Evolutionary conservation across 805 yeast genomes (phyloP).

Genomic region (Barnettozyma sp.): DNA sequence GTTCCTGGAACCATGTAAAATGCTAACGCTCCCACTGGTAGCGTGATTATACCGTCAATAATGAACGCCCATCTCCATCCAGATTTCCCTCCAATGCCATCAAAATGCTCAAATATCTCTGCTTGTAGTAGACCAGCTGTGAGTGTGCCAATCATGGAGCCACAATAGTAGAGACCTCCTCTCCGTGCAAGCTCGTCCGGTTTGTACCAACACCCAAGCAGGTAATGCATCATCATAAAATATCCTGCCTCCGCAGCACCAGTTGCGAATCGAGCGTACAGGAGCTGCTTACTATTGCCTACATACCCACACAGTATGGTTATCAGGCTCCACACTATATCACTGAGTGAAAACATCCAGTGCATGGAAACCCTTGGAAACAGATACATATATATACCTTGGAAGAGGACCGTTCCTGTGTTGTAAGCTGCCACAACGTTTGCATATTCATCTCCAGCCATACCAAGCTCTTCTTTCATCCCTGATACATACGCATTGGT

Average conservation of each 20-base stretch:
- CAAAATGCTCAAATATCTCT: constrained; percentile 34
- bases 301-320: constrained; percentile 6
- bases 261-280: constrained; percentile 8
- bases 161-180: constrained; percentile 54
- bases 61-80: constrained; percentile 67
- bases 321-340: constrained; percentile 8
- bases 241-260: constrained; percentile 16
- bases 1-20: constrained; percentile 58
- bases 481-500: constrained; percentile 41
- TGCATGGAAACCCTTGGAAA: constrained; percentile 48
- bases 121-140: constrained; percentile 51
- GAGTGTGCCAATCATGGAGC: constrained; percentile 40
- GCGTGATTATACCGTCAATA: constrained; percentile 53
- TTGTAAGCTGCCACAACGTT: constrained; percentile 52
- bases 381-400: constrained; percentile 54
- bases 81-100: constrained; percentile 38
- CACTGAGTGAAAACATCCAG: constrained; percentile 22
- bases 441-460: constrained; percentile 54
- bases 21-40: constrained; percentile 52
- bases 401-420: constrained; percentile 54
- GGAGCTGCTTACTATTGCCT: background rate
- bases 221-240: constrained; percentile 35
- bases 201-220: constrained; percentile 54
- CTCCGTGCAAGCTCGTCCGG: constrained; percentile 52
- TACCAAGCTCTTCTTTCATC: constrained; percentile 36